A percentile compares a stretch with the other conserved stretches of the same genome.
These are phyloP conservation scores for Aspergillus novoparasiticus DNA, from an alignment of 2,329 filamentous ascomycete genomes.

Conservation along the genomic window DNA sequence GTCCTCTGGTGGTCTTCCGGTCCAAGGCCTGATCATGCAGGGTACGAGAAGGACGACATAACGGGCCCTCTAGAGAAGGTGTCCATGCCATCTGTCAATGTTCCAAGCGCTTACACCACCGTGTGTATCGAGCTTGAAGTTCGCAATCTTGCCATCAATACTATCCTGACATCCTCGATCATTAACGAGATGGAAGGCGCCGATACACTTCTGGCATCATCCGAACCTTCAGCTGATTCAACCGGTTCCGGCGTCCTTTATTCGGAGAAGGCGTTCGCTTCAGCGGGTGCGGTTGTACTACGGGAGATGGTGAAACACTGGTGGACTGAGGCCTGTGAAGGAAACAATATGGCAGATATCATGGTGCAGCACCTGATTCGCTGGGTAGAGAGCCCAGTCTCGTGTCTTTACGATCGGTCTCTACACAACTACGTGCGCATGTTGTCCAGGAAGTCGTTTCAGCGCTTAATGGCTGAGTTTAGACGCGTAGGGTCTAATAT, in stretches of 20 bases:
- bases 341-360: constrained; percentile 92
- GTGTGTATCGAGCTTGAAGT: constrained; percentile 96
- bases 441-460: constrained; percentile 96
- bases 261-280: constrained; percentile 89
- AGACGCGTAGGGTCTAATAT: constrained; percentile 91
- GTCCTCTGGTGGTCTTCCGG: constrained; percentile 95
- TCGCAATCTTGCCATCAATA: constrained; percentile 95
- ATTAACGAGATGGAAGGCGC: constrained; percentile 95
- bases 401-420: constrained; percentile 91
- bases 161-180: constrained; percentile 91
- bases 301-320: constrained; percentile 98
- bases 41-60: constrained; percentile 91
- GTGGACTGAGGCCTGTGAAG: constrained; percentile 92
- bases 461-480: constrained; percentile 97
- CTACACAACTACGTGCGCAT: constrained; percentile 97
- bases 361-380: constrained; percentile 96
- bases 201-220: constrained; percentile 83
- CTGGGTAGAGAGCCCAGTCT: constrained; percentile 93
- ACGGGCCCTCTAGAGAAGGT: constrained; percentile 80
- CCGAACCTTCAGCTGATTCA: constrained; percentile 62
- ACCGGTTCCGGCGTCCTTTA: constrained; percentile 70
- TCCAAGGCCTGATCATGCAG: constrained; percentile 88
- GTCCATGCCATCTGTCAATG: constrained; percentile 91
- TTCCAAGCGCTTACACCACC: constrained; percentile 88
- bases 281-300: constrained; percentile 83